phyloP scores from a whole-genome alignment of 2,329 filamentous ascomycete genomes.

The Trichoderma brevicompactum region DNA sequence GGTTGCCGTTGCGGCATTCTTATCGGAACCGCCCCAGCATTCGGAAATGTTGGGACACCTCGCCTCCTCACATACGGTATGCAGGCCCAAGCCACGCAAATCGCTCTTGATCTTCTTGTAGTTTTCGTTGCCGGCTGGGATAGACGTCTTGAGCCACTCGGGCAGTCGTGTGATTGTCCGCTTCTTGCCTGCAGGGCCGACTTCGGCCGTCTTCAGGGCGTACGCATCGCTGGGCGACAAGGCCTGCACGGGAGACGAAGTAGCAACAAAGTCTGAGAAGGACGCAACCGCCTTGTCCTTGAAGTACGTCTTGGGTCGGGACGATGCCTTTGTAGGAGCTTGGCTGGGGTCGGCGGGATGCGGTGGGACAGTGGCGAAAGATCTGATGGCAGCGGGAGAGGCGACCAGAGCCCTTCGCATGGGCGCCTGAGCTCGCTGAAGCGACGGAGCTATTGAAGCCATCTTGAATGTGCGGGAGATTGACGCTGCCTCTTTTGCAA shows the following conservation, averaged over 20 bases:
- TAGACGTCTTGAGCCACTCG: constrained; percentile 94
- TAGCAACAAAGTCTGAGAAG: constrained; percentile 61
- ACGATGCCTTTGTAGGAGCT: constrained; percentile 32
- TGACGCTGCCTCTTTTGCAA: background rate
- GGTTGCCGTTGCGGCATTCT: constrained; percentile 89
- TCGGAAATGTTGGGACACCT: constrained; percentile 97
- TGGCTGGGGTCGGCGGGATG: constrained; percentile 37
- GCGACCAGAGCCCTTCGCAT: constrained; percentile 47
- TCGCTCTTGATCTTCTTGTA: constrained; percentile 96
- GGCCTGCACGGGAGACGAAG: constrained; percentile 47
- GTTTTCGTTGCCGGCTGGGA: constrained; percentile 78
- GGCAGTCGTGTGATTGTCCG: constrained; percentile 76
- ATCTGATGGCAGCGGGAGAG: constrained; percentile 41
- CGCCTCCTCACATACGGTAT: constrained; percentile 97
- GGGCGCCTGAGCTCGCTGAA: constrained; percentile 50
- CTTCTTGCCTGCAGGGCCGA: constrained; percentile 66
- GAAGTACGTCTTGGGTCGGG: constrained; percentile 57
- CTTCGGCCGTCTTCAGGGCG: constrained; percentile 64
- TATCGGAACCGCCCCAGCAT: constrained; percentile 92
- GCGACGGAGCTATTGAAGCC: constrained; percentile 47
- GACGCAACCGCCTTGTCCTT: constrained; percentile 61
- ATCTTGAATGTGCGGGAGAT: constrained; percentile 36
- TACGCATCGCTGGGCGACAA: constrained; percentile 60
- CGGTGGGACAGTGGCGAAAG: constrained; percentile 54
- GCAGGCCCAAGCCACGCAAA: constrained; percentile 82